These are phyloP conservation scores for Populus alba DNA, from an alignment of 345 rosid genomes.

Conservation along the genomic window DNA sequence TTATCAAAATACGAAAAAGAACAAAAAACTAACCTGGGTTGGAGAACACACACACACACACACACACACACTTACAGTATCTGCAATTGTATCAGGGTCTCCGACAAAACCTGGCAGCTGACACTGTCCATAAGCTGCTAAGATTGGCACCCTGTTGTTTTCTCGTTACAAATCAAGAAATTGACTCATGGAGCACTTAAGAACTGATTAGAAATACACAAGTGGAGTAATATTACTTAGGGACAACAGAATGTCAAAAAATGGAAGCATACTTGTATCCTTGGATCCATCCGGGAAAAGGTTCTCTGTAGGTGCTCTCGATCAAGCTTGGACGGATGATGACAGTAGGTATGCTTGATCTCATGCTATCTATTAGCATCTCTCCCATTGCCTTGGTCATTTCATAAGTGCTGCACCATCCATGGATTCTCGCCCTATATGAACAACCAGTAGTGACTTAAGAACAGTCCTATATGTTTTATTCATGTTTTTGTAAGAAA, in stretches of 20 bases:
- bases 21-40: neutral
- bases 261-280: constrained; percentile 17
- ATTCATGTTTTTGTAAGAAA: too few relatives aligned
- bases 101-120: constrained; percentile 27
- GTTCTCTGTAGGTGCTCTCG: constrained; percentile 27
- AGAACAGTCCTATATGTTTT: too few relatives aligned
- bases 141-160: constrained; percentile 38
- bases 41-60: too few relatives aligned
- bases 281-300: constrained; percentile 40
- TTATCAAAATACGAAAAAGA: neutral
- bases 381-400: constrained; percentile 47
- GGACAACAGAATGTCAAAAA: neutral
- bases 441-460: neutral
- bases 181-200: neutral
- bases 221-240: neutral
- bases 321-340: constrained; percentile 36
- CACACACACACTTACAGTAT: constrained; percentile 36
- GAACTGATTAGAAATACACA: neutral
- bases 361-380: constrained; percentile 14
- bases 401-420: constrained; percentile 31
- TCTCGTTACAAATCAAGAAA: neutral
- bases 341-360: constrained; percentile 22
- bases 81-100: constrained; percentile 17
- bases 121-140: constrained; percentile 35
- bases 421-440: constrained; percentile 31